Conservation (phyloP, 805 yeast genomes). For the Saccharomycopsis sp. region DNA sequence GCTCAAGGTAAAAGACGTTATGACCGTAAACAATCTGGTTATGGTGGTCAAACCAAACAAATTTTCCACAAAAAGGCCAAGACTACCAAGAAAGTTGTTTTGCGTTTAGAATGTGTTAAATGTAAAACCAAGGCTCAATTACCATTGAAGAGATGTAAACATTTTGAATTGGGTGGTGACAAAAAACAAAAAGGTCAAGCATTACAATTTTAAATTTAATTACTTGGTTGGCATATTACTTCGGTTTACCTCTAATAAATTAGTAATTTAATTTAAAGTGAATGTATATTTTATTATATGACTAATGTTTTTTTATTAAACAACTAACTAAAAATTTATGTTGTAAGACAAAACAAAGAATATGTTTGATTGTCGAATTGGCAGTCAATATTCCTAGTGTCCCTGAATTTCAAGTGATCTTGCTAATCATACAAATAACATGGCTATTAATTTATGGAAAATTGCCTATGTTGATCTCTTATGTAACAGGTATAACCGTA, state of each 20-base stretch:
- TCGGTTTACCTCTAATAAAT: neutral
- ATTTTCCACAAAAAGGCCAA: slow-evolving; percentile 99
- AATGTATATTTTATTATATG: slow-evolving; percentile 3
- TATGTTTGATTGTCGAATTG: no score
- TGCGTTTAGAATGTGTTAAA: slow-evolving; percentile 96
- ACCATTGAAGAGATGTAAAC: slow-evolving; percentile 99
- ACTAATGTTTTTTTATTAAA: no score
- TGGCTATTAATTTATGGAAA: no score
- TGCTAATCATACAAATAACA: no score
- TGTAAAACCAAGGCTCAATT: slow-evolving; percentile 99
- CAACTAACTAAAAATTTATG: no score
- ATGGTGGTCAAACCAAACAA: slow-evolving; percentile 99
- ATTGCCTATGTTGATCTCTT: no score
- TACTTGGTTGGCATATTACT: slow-evolving; percentile 1
- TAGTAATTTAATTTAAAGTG: neutral
- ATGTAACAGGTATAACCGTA: no score
- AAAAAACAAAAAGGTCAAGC: slow-evolving; percentile 99
- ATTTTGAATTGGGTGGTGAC: slow-evolving; percentile 99
- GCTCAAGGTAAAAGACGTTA: slow-evolving; percentile 99
- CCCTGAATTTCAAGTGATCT: no score
- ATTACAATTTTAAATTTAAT: slow-evolving; percentile 81
- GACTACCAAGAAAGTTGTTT: slow-evolving; percentile 99
- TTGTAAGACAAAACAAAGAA: no score
- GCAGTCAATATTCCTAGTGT: no score
- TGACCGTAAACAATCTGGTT: slow-evolving; percentile 99